phyloP scores from a whole-genome alignment of 2,329 filamentous ascomycete species.

The Fusarium clavum region DNA sequence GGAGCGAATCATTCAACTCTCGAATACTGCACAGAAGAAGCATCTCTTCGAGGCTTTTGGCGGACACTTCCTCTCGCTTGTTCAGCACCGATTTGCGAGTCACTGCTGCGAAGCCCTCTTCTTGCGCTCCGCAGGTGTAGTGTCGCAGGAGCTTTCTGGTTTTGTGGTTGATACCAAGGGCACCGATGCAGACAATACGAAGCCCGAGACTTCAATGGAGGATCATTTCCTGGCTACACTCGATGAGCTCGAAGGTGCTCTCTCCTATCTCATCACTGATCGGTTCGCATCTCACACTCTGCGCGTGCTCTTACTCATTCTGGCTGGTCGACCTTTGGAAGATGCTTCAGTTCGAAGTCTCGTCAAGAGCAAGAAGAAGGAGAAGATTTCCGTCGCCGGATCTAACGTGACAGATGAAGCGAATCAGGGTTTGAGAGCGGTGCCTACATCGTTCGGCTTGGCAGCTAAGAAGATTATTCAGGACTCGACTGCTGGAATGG shows the following conservation, averaged over 20 bases:
- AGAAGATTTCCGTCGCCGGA: constrained; percentile 76
- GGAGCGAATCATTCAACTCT: constrained; percentile 89
- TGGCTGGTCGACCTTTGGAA: constrained; percentile 85
- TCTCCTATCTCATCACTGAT: constrained; percentile 87
- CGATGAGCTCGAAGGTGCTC: constrained; percentile 86
- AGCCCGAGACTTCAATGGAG: constrained; percentile 77
- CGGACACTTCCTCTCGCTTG: constrained; percentile 86
- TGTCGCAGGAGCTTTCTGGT: constrained; percentile 76
- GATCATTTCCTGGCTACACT: constrained; percentile 84
- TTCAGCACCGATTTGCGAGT: constrained; percentile 95
- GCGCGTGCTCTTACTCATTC: constrained; percentile 84
- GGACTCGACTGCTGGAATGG: constrained; percentile 79
- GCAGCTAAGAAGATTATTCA: constrained; percentile 85
- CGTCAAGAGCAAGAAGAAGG: constrained; percentile 93
- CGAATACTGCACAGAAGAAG: constrained; percentile 84
- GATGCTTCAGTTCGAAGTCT: constrained; percentile 75
- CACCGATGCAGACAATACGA: constrained; percentile 56
- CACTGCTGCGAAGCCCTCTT: constrained; percentile 98
- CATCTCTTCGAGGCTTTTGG: constrained; percentile 85
- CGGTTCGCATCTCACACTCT: constrained; percentile 90
- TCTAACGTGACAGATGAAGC: constrained; percentile 62
- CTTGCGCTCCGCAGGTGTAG: constrained; percentile 80
- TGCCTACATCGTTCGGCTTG: constrained; percentile 81
- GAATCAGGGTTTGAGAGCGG: constrained; percentile 61
- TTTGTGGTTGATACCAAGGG: constrained; percentile 59